Percentiles rank a stretch among this genome's conserved stretches.
Conservation (phyloP, 257 asterid species). For the Anisodus acutangulus region DNA sequence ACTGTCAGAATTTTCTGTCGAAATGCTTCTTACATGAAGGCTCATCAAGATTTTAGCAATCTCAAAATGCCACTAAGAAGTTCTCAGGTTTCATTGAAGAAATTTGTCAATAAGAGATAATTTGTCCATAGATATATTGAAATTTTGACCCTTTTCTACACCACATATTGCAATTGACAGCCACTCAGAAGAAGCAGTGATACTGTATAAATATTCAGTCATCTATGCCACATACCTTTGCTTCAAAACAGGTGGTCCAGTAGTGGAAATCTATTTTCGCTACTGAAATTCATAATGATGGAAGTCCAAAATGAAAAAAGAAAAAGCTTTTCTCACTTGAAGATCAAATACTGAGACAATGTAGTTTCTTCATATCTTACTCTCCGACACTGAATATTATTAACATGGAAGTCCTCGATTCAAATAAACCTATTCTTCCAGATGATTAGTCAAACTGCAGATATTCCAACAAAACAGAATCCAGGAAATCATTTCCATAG, state of each 20-base stretch:
- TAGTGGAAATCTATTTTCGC: neutral
- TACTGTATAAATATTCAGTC: neutral
- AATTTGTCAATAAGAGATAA: neutral
- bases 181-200: neutral
- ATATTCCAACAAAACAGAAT: conserved; percentile 8
- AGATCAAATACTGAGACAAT: neutral
- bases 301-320: neutral
- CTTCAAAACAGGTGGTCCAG: neutral
- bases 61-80: neutral
- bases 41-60: neutral
- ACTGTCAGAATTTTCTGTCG: neutral
- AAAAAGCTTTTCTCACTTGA: neutral
- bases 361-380: neutral
- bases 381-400: neutral
- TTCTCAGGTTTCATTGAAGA: neutral
- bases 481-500: conserved; percentile 15
- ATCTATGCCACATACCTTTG: neutral
- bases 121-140: neutral
- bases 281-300: conserved; percentile 4
- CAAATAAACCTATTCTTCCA: neutral
- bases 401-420: neutral
- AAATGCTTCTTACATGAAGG: neutral
- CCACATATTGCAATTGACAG: neutral
- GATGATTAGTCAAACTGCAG: neutral
- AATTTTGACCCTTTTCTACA: neutral